Conservation (phyloP, 148 eudicot species). For the Euryodendron excelsum region DNA sequence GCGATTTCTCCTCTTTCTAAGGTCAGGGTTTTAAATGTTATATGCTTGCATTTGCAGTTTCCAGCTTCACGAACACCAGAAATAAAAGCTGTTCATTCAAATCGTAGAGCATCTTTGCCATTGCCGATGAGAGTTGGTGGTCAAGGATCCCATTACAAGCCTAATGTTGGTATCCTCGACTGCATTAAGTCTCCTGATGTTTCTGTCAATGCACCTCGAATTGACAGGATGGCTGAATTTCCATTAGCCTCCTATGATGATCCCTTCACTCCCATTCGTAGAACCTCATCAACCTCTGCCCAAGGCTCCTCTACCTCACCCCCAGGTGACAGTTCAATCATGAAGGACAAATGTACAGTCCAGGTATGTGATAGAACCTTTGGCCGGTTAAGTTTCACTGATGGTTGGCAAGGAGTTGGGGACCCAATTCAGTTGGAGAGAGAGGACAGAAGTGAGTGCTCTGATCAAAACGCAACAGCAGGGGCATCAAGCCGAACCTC, state of each 20-base stretch:
- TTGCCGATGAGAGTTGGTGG: constrained; percentile 29
- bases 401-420: constrained; percentile 39
- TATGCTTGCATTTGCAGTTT: constrained; percentile 39
- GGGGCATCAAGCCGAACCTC: constrained; percentile 83
- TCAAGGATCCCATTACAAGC: constrained; percentile 32
- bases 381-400: constrained; percentile 33
- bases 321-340: constrained; percentile 54
- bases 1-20: neutral
- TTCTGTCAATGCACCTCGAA: constrained; percentile 79
- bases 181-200: constrained; percentile 71
- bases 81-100: constrained; percentile 52
- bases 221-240: constrained; percentile 81
- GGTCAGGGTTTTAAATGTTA: neutral
- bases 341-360: constrained; percentile 78
- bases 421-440: constrained; percentile 28
- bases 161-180: constrained; percentile 36
- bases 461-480: constrained; percentile 82
- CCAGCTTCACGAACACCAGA: constrained; percentile 47
- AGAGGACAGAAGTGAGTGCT: constrained; percentile 42
- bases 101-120: constrained; percentile 79
- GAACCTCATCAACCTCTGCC: constrained; percentile 52
- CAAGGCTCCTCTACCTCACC: constrained; percentile 63
- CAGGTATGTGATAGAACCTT: constrained; percentile 46
- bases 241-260: constrained; percentile 67
- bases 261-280: constrained; percentile 44